phyloP scores from a whole-genome alignment of 176 grass and related monocot genomes.

The Typha latifolia region DNA sequence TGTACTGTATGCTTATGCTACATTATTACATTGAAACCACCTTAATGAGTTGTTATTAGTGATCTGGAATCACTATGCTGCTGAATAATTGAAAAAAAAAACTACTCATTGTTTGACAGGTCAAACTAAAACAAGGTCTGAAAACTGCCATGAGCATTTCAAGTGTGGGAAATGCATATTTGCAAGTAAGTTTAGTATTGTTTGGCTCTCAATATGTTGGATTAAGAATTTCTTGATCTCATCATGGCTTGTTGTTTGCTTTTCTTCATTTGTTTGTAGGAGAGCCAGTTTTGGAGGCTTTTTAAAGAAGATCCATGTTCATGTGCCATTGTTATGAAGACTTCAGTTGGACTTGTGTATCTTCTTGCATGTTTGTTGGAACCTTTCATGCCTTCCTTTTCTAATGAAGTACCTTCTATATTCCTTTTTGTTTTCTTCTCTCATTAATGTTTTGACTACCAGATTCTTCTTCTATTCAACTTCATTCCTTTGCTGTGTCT shows the following conservation, averaged over 20 bases:
- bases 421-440: constrained; percentile 1
- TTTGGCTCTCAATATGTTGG: neutral
- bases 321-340: constrained; percentile 89
- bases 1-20: neutral
- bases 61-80: neutral
- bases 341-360: constrained; percentile 82
- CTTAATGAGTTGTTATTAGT: neutral
- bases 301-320: constrained; percentile 53
- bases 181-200: constrained; percentile 47
- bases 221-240: neutral
- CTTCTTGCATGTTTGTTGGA: constrained; percentile 84
- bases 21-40: neutral
- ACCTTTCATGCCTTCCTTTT: constrained; percentile 79
- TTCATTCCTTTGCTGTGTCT: neutral
- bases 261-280: constrained; percentile 34
- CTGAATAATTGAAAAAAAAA: neutral
- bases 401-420: constrained; percentile 38
- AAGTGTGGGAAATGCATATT: constrained; percentile 81
- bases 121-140: constrained; percentile 90
- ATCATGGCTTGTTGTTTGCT: neutral
- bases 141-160: constrained; percentile 82
- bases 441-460: neutral
- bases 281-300: constrained; percentile 75
- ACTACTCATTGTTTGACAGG: constrained; percentile 32
- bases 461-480: neutral